Conservation (phyloP, 352 stramenopile genomes). For the Globisporangium heterothallicum region DNA sequence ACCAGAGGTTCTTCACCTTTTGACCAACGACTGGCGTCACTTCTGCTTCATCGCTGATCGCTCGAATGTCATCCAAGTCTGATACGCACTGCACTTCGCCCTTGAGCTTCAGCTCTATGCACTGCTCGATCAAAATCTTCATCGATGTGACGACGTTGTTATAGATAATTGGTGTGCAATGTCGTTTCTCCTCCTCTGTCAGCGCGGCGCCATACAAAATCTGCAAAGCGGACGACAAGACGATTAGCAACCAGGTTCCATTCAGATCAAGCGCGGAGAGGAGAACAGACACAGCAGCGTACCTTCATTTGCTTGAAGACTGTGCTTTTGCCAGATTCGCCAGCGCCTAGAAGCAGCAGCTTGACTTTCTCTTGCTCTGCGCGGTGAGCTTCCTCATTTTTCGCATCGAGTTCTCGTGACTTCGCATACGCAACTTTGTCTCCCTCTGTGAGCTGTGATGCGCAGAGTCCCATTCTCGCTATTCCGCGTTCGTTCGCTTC, state of each 20-base stretch:
- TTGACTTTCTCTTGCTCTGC: conserved; percentile 93
- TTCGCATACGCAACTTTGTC: conserved; percentile 65
- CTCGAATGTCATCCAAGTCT: conserved; percentile 78
- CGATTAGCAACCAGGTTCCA: background rate
- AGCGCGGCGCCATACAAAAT: conserved; percentile 81
- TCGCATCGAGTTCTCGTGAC: conserved; percentile 69
- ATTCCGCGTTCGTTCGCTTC: background rate
- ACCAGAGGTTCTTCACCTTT: conserved; percentile 94
- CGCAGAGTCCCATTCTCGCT: conserved; percentile 61
- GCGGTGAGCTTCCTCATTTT: conserved; percentile 74
- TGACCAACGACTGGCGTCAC: conserved; percentile 87
- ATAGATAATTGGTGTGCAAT: conserved; percentile 87
- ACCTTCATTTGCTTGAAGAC: conserved; percentile 93
- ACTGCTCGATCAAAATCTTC: conserved; percentile 90
- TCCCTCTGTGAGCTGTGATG: conserved; percentile 48
- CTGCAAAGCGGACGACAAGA: conserved; percentile 26
- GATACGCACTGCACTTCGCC: conserved; percentile 63
- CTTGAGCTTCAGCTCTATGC: conserved; percentile 75
- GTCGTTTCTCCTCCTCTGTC: conserved; percentile 85
- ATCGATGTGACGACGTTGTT: conserved; percentile 90
- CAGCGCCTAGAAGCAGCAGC: conserved; percentile 91
- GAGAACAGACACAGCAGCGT: conserved; percentile 2
- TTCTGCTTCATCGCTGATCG: conserved; percentile 78
- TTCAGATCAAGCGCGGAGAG: background rate
- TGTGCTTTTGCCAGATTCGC: conserved; percentile 94